phyloP scores from a whole-genome alignment of 1,139 yeast genomes.

The Pichia sp. region DNA sequence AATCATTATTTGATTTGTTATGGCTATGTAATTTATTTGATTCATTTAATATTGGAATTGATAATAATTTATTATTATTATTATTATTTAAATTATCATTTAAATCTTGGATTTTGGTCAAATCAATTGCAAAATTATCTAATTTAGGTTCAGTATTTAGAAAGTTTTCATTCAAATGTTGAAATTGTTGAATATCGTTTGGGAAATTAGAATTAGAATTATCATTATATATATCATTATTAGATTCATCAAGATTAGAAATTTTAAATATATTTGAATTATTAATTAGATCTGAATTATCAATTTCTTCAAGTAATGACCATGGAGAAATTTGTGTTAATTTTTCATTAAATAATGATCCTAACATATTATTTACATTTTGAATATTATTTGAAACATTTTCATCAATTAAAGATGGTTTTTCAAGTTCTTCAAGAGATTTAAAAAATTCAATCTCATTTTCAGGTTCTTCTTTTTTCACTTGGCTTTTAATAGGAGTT shows the following conservation, averaged over 20 bases:
- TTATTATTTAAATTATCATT: constrained; percentile 9
- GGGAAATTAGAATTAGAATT: no score
- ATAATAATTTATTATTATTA: constrained; percentile 7
- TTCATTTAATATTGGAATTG: constrained; percentile 19
- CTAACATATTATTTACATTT: constrained; percentile 13
- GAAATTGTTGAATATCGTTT: background rate
- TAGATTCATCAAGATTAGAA: background rate
- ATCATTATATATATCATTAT: background rate
- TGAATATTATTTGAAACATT: constrained; percentile 10
- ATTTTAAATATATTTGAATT: no score
- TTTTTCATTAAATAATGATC: constrained; percentile 13
- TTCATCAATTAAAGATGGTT: constrained; percentile 3
- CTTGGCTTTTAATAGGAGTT: no score
- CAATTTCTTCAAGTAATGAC: constrained; percentile 17
- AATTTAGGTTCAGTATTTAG: constrained; percentile 9
- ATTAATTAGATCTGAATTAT: background rate
- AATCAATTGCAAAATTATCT: constrained; percentile 25
- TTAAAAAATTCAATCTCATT: no score
- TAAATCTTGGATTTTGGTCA: constrained; percentile 19
- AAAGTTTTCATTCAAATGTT: no score
- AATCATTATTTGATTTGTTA: background rate
- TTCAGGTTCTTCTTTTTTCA: no score
- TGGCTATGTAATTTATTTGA: background rate
- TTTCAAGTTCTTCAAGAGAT: no score
- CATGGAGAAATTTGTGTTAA: constrained; percentile 13